Base-by-base conservation (phyloP, 305 asterid genomes). In the Lippia alba region DNA sequence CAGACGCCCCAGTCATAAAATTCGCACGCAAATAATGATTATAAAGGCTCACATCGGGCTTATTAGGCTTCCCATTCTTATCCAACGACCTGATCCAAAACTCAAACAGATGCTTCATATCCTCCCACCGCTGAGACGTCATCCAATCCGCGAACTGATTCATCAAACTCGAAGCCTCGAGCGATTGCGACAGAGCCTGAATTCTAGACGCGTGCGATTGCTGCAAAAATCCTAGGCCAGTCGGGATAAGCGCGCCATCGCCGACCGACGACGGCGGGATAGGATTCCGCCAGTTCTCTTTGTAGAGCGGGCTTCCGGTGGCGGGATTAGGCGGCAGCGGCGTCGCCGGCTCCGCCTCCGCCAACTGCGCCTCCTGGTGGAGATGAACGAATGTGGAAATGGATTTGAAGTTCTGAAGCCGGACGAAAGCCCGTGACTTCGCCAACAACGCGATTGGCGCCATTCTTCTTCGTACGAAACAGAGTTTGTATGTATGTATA, bases 261-360 rank as follows among this genome's bases (percentile, higher is more conserved):
- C 45, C 69, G 61, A 61, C n/a, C 24, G 72, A 33, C 33, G 76
- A 17, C 24, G 73, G 69, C 69, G 79, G 56, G 30, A 68, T 8
- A 0, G 91, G 92, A 66, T 72, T 85, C 64, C 92, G 77, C 97
- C 96, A 87, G 80, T 85, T 86, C 45, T 86, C 86, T 44, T 71
- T 83, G 81, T 89, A 91, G 12, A 80, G 82, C 11, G 94, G 91
- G 64, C 87, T 86, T 15, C 94, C 95, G 61, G 90, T 68, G 2
- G 90, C 85, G 1, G 97, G 96, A 19, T 85, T 89, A 12, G 92
- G 91, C 0, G 96, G 97, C 16, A 89, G 79, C 8, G 95, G 84
- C 66, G 86, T 79, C 16, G 82, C 76, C 19, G 77, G 64, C 16
- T 72, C 65, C 8, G 84, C 8, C 45, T 84, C 95, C 30, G 82